phyloP scores from a whole-genome alignment of 495 filamentous ascomycete species.

The Aspergillus baeticus region DNA sequence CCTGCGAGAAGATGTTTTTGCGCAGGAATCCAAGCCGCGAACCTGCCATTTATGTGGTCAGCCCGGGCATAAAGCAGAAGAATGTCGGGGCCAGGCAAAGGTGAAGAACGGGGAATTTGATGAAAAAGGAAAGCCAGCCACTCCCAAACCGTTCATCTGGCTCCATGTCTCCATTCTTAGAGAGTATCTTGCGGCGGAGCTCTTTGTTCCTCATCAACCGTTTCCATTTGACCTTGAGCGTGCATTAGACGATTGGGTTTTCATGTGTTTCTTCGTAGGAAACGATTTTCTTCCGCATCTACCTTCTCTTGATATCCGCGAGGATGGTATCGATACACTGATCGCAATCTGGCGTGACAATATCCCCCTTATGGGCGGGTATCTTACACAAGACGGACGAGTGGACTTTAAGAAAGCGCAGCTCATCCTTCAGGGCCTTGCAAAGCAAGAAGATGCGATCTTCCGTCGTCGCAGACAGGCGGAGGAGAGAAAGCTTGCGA shows the following conservation, averaged over 20 bases:
- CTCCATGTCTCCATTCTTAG: constrained; percentile 88
- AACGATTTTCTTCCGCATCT: constrained; percentile 99
- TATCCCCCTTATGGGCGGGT: constrained; percentile 86
- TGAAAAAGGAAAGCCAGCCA: constrained; percentile 69
- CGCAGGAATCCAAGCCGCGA: constrained; percentile 76
- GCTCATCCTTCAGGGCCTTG: constrained; percentile 81
- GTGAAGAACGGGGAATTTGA: constrained; percentile 82
- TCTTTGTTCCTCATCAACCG: constrained; percentile 75
- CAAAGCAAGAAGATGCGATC: constrained; percentile 93
- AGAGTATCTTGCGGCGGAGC: constrained; percentile 90
- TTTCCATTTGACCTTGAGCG: constrained; percentile 88
- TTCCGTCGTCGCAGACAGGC: constrained; percentile 79
- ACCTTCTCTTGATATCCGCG: constrained; percentile 92
- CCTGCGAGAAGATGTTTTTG: constrained; percentile 95
- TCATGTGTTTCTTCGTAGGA: constrained; percentile 99
- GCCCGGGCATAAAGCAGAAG: constrained; percentile 79
- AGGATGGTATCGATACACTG: constrained; percentile 94
- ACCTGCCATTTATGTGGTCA: constrained; percentile 87
- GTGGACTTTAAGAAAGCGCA: constrained; percentile 87
- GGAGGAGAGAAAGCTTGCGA: constrained; percentile 78
- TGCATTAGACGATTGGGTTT: constrained; percentile 99
- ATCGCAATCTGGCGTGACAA: constrained; percentile 96
- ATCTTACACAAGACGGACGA: constrained; percentile 90
- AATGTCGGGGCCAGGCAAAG: constrained; percentile 80
- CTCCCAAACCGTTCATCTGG: constrained; percentile 95